Evolutionary conservation across 108 stramenopile species (phyloP).

Genomic region (Nannochloropsis gaditana): DNA sequence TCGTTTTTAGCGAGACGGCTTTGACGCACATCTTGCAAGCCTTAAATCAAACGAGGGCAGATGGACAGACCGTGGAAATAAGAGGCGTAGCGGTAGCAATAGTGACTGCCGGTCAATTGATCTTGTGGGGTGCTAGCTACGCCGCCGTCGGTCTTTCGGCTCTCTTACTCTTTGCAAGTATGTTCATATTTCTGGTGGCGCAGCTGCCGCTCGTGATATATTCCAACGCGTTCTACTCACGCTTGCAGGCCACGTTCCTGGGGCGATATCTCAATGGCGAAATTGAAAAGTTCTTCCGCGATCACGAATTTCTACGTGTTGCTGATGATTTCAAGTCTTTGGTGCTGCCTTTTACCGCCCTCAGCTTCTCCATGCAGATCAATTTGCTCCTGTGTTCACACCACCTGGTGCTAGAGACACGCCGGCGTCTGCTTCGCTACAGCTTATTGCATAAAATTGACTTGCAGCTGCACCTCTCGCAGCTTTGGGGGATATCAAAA

Average conservation of each 20-base stretch:
- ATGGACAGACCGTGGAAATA: not conserved
- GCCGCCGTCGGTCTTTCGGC: not conserved
- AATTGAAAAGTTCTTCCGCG: not conserved
- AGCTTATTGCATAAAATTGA: not conserved
- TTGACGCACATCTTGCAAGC: not conserved
- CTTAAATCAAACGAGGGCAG: not conserved
- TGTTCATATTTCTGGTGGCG: not conserved
- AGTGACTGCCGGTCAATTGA: not conserved
- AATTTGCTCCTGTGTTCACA: not conserved
- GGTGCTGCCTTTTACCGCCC: not conserved
- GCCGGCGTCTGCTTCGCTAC: not conserved
- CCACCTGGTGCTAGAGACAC: not conserved
- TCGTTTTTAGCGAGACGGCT: not conserved
- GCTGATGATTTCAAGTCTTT: not conserved
- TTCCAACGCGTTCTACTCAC: not conserved
- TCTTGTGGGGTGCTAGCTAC: not conserved
- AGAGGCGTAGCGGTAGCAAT: not conserved
- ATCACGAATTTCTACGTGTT: slow-evolving; percentile 6
- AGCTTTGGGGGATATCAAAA: not conserved
- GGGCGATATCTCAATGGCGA: slow-evolving; percentile 2
- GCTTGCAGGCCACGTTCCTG: not conserved
- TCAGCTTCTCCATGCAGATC: not conserved
- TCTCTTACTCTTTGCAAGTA: not conserved
- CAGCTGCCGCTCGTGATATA: not conserved
- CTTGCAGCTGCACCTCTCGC: not conserved